Conservation (phyloP, 1,284 basidiomycete species). For the Phellopilus nigrolimitatus region DNA sequence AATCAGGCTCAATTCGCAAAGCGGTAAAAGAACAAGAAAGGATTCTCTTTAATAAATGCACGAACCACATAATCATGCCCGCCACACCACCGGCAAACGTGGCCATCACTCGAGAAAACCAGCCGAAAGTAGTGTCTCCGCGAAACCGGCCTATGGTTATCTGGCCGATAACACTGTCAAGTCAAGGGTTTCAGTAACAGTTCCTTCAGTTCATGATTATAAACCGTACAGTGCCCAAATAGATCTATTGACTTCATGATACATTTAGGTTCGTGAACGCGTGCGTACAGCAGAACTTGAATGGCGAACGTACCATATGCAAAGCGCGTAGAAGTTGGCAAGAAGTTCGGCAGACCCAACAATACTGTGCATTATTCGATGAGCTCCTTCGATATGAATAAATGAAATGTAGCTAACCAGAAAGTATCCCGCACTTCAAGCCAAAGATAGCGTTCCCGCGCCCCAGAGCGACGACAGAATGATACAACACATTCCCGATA, state of each 20-base stretch:
- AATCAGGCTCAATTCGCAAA: neutral
- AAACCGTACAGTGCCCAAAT: constrained; percentile 33
- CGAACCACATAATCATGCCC: constrained; percentile 69
- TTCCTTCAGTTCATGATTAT: no score
- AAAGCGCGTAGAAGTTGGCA: constrained; percentile 16
- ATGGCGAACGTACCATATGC: constrained; percentile 19
- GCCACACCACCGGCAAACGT: constrained; percentile 68
- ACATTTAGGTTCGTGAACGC: neutral
- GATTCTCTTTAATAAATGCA: constrained; percentile 17
- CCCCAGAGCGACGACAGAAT: constrained; percentile 35
- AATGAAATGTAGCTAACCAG: constrained; percentile 35
- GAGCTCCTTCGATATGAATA: no score
- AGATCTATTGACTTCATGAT: constrained; percentile 29
- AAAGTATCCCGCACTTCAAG: constrained; percentile 72
- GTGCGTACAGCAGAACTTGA: neutral
- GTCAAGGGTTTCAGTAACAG: neutral
- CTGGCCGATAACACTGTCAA: constrained; percentile 62
- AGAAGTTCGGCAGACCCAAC: constrained; percentile 47
- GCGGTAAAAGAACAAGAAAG: neutral
- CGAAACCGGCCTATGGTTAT: constrained; percentile 64
- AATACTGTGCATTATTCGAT: constrained; percentile 47
- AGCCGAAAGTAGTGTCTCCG: constrained; percentile 73
- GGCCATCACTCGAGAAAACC: constrained; percentile 57
- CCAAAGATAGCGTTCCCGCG: constrained; percentile 68
- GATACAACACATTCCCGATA: constrained; percentile 44